Evolutionary conservation across 78 protist species (phyloP), one percentile per base, ranked within the genome.

Genomic region (Dictyostelium firmibasis): DNA sequence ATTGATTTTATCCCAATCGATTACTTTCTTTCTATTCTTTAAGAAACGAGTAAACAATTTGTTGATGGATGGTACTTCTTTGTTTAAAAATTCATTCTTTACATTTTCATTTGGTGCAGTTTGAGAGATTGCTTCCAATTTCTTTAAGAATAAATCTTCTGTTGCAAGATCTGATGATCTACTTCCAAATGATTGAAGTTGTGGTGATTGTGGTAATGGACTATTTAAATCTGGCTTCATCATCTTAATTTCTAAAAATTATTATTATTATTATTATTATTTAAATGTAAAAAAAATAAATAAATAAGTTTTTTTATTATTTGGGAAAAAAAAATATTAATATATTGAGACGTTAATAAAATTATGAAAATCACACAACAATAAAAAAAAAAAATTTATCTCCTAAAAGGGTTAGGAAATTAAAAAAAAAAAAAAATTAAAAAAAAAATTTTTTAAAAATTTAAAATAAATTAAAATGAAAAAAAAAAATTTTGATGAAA

Each of bases 1-100:
- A 33, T 78, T 93, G 57, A 93, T 85, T 83, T 93, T 93, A 23
- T 85, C 92, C 96, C 96, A 93, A 33, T 93, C 96, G 29, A 93
- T 93, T 6, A 83, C 91, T 50, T 93, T 93, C 83, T 86, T 86
- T 83, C 91, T 93, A 62, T 93, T 93, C 82, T 85, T 86, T 57
- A 86, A 81, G 86, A 93, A 93, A 47, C 96, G 50, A 3, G 91
- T 76, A 27, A 93, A 93, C 20, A 93, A 27, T 41, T 93, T 86
- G 82, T 78, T 81, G 87, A 89, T 89, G 0, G 87, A 76, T 29
- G 94, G 87, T 1, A 89, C 29, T 78, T 89, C 94, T 33, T 89
- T 89, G 69, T 72, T 81, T 72, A 89, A 41, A 81, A 89, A 89
- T 64, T 89, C 94, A 8, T 81, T 60, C 31, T 81, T 89, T 6